phyloP scores from a whole-genome alignment of 768 basidiomycete species.

The Boletus rex-veris region DNA sequence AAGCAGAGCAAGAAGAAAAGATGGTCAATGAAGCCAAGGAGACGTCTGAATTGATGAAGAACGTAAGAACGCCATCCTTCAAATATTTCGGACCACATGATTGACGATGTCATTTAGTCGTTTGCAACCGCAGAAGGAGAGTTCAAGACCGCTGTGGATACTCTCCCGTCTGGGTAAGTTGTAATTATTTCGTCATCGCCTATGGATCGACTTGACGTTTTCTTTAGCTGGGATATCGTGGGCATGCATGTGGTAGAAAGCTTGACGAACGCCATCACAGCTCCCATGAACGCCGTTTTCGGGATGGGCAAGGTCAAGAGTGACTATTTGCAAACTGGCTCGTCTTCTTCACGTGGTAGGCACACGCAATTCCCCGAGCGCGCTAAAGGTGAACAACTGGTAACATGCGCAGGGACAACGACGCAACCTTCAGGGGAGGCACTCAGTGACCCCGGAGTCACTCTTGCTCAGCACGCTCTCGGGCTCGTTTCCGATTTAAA shows the following conservation, averaged over 20 bases:
- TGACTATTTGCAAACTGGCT: constrained; percentile 10
- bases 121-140: constrained; percentile 13
- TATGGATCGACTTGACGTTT: neutral
- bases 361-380: neutral
- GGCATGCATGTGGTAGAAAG: constrained; percentile 16
- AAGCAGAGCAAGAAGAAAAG: constrained; percentile 11
- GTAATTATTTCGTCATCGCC: neutral
- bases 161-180: constrained; percentile 12
- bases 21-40: constrained; percentile 15
- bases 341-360: neutral
- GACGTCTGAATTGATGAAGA: constrained; percentile 17
- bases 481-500: constrained; percentile 6
- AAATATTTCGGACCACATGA: no score
- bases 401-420: neutral
- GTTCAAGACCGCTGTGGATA: constrained; percentile 16
- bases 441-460: constrained; percentile 8
- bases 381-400: neutral
- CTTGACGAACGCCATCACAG: constrained; percentile 11
- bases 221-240: constrained; percentile 9
- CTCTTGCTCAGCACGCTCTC: constrained; percentile 9
- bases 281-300: constrained; percentile 11
- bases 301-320: constrained; percentile 10
- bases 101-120: neutral
- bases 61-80: neutral
- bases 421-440: constrained; percentile 10